Percentiles rank a stretch among this genome's conserved stretches.
These are phyloP conservation scores for Tricholoma flavovirens DNA, from an alignment of 768 basidiomycete genomes.

Conservation along the genomic window DNA sequence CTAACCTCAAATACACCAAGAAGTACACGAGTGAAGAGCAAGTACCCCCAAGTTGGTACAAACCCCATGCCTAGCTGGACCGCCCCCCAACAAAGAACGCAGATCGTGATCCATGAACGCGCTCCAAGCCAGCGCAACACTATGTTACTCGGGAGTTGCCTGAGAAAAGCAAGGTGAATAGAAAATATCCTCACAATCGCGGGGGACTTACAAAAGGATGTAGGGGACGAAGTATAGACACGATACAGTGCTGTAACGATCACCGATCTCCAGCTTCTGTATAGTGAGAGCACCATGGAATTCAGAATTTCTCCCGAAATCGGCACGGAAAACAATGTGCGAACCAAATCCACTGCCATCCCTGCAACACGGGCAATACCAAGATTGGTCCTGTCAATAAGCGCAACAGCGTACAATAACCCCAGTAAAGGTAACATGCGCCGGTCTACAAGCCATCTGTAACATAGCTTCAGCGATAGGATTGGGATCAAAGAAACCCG, in stretches of 20 bases:
- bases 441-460: slow-evolving; percentile 28
- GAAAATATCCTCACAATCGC: not conserved
- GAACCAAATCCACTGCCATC: slow-evolving; percentile 30
- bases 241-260: slow-evolving; percentile 34
- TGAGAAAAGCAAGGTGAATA: slow-evolving; percentile 9
- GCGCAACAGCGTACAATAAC: slow-evolving; percentile 27
- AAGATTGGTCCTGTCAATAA: slow-evolving; percentile 31
- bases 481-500: not conserved
- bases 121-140: slow-evolving; percentile 34
- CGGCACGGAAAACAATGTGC: not conserved
- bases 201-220: slow-evolving; percentile 30
- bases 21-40: slow-evolving; percentile 34
- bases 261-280: slow-evolving; percentile 25
- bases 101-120: slow-evolving; percentile 36
- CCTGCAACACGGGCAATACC: slow-evolving; percentile 31
- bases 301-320: not conserved
- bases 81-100: slow-evolving; percentile 34
- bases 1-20: slow-evolving; percentile 38
- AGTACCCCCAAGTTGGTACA: slow-evolving; percentile 31
- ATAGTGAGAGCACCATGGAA: not conserved
- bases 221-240: slow-evolving; percentile 40
- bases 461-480: not conserved
- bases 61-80: slow-evolving; percentile 41
- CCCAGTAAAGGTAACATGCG: slow-evolving; percentile 32
- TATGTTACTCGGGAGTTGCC: slow-evolving; percentile 40